Percentiles rank a stretch among this genome's conserved stretches.
These are phyloP conservation scores for Zarea fungicola DNA, from an alignment of 2,329 filamentous ascomycete genomes.

Conservation along the genomic window DNA sequence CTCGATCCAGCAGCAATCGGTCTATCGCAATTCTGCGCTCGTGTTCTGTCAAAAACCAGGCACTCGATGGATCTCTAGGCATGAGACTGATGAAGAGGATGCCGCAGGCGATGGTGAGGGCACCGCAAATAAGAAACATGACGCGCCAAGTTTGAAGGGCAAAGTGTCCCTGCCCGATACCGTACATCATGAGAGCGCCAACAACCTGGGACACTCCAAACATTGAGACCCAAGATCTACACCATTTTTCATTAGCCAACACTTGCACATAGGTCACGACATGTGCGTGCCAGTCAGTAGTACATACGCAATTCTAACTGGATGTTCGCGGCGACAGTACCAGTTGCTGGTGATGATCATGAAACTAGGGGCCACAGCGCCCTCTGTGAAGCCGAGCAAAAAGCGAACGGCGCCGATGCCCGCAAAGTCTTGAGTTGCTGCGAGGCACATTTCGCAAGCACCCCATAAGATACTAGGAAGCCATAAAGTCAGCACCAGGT, in stretches of 20 bases:
- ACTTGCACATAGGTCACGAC: no score
- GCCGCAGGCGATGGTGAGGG: conserved; percentile 37
- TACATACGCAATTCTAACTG: conserved; percentile 24
- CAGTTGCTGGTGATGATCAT: conserved; percentile 28
- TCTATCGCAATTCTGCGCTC: conserved; percentile 37
- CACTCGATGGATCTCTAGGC: conserved; percentile 39
- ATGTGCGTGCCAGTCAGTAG: no score
- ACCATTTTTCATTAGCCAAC: no score
- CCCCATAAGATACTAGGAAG: conserved; percentile 35
- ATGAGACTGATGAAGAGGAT: conserved; percentile 41
- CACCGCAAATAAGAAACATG: conserved; percentile 46
- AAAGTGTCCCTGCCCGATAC: conserved; percentile 38
- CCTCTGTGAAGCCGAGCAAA: conserved; percentile 27
- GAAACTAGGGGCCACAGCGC: conserved; percentile 27
- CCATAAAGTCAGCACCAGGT: not conserved
- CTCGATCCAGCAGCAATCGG: conserved; percentile 28
- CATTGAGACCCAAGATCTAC: conserved; percentile 27
- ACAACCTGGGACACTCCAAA: conserved; percentile 24
- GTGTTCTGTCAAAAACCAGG: conserved; percentile 42
- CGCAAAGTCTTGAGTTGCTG: conserved; percentile 33
- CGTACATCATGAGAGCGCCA: conserved; percentile 26
- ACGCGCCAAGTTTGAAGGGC: conserved; percentile 40
- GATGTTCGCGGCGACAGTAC: conserved; percentile 26
- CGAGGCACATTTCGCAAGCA: conserved; percentile 38
- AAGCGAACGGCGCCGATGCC: conserved; percentile 36